Conservation (phyloP, 2,329 filamentous ascomycete species). For the Pleoardoris graminearum region DNA sequence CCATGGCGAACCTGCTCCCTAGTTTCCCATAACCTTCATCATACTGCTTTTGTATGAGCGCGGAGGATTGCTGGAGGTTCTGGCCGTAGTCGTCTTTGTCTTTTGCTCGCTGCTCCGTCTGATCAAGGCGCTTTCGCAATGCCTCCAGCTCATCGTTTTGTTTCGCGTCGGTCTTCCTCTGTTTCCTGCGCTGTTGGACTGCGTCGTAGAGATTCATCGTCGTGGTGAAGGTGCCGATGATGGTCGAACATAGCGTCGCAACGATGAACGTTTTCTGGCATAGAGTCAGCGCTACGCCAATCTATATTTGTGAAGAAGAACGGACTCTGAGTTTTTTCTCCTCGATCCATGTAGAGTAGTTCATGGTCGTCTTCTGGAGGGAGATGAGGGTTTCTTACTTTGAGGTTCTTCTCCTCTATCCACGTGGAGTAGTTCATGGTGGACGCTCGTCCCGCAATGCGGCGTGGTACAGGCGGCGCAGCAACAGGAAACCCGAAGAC, state of each 20-base stretch:
- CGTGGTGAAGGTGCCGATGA: constrained; percentile 51
- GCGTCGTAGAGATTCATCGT: constrained; percentile 50
- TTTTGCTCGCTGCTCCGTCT: constrained; percentile 24
- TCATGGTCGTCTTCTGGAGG: not conserved
- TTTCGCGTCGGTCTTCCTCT: constrained; percentile 42
- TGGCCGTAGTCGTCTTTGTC: constrained; percentile 38
- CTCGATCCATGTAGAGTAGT: not conserved
- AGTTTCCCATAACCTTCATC: constrained; percentile 43
- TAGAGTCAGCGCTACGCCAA: not conserved
- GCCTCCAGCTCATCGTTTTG: constrained; percentile 43
- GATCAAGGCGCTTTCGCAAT: constrained; percentile 37
- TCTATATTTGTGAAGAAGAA: not conserved
- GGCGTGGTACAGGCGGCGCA: not conserved
- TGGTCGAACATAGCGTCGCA: constrained; percentile 50
- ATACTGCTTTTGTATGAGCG: constrained; percentile 43
- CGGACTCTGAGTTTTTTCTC: not conserved
- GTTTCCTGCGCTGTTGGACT: constrained; percentile 41
- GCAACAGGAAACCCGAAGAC: not conserved
- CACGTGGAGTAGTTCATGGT: constrained; percentile 50
- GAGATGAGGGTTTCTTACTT: constrained; percentile 27
- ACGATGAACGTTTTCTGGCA: constrained; percentile 51
- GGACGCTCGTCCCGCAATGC: not conserved
- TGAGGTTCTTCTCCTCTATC: constrained; percentile 52
- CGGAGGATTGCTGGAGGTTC: constrained; percentile 37
- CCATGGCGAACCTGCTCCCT: constrained; percentile 44